phyloP scores from a whole-genome alignment of 805 yeast genomes.

The Spathaspora sp. region DNA sequence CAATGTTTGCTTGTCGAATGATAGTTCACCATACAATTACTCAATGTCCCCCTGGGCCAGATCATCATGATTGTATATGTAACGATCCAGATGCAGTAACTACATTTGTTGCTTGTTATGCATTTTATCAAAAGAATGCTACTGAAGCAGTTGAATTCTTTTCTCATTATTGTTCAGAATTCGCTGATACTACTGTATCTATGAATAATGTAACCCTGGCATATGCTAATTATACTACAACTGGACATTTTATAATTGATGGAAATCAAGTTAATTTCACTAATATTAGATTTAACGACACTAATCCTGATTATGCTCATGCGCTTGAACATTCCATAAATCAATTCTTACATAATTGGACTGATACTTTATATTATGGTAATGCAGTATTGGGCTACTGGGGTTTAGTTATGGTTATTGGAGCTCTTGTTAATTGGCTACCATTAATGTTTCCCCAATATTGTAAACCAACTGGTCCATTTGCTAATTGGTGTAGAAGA shows the following conservation, averaged over 20 bases:
- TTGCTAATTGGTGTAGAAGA: constrained; percentile 18
- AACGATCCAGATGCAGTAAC: constrained; percentile 22
- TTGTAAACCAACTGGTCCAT: constrained; percentile 24
- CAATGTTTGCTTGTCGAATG: constrained; percentile 4
- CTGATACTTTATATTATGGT: constrained; percentile 27
- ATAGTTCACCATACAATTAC: not conserved
- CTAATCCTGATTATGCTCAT: not conserved
- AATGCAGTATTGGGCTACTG: constrained; percentile 46
- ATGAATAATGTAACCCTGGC: constrained; percentile 14
- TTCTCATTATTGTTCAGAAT: constrained; percentile 17
- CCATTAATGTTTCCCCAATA: constrained; percentile 34
- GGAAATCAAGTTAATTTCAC: not conserved
- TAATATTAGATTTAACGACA: not conserved
- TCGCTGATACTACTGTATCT: constrained; percentile 16
- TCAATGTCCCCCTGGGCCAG: not conserved
- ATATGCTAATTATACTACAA: constrained; percentile 10
- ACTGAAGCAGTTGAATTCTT: constrained; percentile 7
- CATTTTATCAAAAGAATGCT: constrained; percentile 8
- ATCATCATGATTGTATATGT: constrained; percentile 18
- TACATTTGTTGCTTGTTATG: constrained; percentile 26
- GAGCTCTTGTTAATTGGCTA: constrained; percentile 41
- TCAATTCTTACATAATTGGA: constrained; percentile 18
- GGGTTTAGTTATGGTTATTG: constrained; percentile 39
- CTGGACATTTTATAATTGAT: not conserved
- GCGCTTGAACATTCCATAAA: not conserved